Percentiles rank a stretch among this genome's conserved stretches.
These are phyloP conservation scores for Pyracantha coccinea DNA, from an alignment of 331 rosid genomes.

Conservation along the genomic window DNA sequence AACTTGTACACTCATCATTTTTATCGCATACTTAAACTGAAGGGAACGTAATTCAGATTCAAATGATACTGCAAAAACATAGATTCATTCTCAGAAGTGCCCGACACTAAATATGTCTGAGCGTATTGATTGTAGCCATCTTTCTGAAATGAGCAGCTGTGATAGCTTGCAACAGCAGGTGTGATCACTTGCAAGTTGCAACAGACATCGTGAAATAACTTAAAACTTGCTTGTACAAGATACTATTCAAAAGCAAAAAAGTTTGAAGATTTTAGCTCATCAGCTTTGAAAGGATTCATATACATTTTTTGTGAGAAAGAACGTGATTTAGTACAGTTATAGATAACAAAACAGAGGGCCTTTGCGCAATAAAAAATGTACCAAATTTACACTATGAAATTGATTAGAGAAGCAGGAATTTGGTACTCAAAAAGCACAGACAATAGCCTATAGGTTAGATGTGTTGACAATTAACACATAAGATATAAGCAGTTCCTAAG, in stretches of 20 bases:
- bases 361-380: background rate
- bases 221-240: background rate
- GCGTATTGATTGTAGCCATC: background rate
- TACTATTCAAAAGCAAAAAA: background rate
- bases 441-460: background rate
- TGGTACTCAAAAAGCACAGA: background rate
- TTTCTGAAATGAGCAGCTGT: background rate
- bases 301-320: background rate
- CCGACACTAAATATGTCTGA: background rate
- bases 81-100: background rate
- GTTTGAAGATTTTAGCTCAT: background rate
- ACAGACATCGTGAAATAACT: too few relatives aligned
- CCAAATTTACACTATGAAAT: background rate
- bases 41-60: background rate
- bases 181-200: too few relatives aligned
- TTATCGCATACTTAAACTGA: constrained; percentile 9
- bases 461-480: background rate
- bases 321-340: background rate
- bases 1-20: background rate
- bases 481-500: background rate
- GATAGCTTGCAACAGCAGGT: background rate
- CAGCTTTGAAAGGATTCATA: background rate
- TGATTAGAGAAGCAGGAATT: background rate
- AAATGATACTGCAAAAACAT: background rate
- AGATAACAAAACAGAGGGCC: background rate